phyloP scores from a whole-genome alignment of 257 asterid species.

The Cruciata laevipes region DNA sequence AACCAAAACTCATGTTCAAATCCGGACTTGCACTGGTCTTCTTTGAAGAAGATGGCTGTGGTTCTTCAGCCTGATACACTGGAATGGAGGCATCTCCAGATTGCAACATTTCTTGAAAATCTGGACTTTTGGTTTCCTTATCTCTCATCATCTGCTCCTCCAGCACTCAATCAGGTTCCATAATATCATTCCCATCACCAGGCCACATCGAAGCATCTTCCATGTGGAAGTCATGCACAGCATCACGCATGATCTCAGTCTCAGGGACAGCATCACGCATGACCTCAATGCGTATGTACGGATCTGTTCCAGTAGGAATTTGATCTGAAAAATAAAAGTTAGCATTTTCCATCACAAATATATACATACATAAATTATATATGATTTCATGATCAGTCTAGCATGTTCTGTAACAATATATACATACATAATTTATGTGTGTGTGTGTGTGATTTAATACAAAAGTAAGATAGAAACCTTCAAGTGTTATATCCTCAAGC shows the following conservation, averaged over 20 bases:
- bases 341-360: not conserved
- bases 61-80: slow-evolving; percentile 35
- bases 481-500: slow-evolving; percentile 58
- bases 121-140: slow-evolving; percentile 29
- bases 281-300: slow-evolving; percentile 28
- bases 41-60: slow-evolving; percentile 19
- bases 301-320: slow-evolving; percentile 61
- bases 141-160: slow-evolving; percentile 54
- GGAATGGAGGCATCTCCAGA: slow-evolving; percentile 33
- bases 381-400: no score
- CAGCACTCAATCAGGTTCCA: slow-evolving; percentile 50
- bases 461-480: slow-evolving; percentile 36
- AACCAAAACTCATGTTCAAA: slow-evolving; percentile 36
- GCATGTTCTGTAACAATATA: not conserved
- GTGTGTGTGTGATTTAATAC: not conserved
- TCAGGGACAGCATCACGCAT: slow-evolving; percentile 27
- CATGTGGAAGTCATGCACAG: slow-evolving; percentile 31
- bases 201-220: slow-evolving; percentile 37
- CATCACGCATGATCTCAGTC: slow-evolving; percentile 50
- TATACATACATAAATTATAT: not conserved
- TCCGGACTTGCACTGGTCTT: slow-evolving; percentile 26
- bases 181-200: slow-evolving; percentile 30
- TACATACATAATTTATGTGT: not conserved
- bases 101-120: slow-evolving; percentile 27
- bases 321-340: slow-evolving; percentile 49